phyloP scores from a whole-genome alignment of 192 early-diverging fungal genomes.

The Linderina pennispora region DNA sequence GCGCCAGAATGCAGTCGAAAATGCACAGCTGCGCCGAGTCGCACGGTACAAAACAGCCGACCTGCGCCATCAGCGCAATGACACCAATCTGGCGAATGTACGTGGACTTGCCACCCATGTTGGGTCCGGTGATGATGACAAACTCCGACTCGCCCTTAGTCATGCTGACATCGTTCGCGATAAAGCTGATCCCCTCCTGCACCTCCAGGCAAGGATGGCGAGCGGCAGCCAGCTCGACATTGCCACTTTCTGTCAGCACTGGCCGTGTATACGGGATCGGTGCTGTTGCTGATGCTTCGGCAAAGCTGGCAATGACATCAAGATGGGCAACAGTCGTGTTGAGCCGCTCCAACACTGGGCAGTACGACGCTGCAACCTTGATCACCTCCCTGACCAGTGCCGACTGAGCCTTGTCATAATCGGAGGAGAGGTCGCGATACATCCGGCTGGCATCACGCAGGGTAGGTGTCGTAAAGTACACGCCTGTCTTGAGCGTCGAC shows the following conservation, averaged over 20 bases:
- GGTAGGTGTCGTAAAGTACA: conserved; percentile 74
- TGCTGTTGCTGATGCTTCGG: conserved; percentile 77
- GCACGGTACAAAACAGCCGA: conserved; percentile 93
- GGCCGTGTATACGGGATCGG: conserved; percentile 84
- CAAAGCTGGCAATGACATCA: conserved; percentile 86
- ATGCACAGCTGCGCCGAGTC: conserved; percentile 62
- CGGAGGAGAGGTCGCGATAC: conserved; percentile 50
- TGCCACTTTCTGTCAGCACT: conserved; percentile 48
- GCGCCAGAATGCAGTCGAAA: conserved; percentile 83
- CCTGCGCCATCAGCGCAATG: conserved; percentile 89
- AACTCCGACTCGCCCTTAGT: conserved; percentile 66
- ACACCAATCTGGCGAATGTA: conserved; percentile 95
- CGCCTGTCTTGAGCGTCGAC: conserved; percentile 82
- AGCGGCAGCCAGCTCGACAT: conserved; percentile 60
- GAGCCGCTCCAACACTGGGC: conserved; percentile 70
- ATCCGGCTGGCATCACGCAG: conserved; percentile 58
- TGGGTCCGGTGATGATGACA: conserved; percentile 92
- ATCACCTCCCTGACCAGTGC: conserved; percentile 85
- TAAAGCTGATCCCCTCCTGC: conserved; percentile 87
- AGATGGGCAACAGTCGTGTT: conserved; percentile 73
- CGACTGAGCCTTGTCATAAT: conserved; percentile 67
- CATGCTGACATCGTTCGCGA: conserved; percentile 87
- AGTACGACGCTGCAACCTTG: conserved; percentile 77
- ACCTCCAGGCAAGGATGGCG: conserved; percentile 94
- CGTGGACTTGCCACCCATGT: conserved; percentile 99